Evolutionary conservation across 495 filamentous ascomycete species (phyloP).

Genomic region (Talaromyces liani): DNA sequence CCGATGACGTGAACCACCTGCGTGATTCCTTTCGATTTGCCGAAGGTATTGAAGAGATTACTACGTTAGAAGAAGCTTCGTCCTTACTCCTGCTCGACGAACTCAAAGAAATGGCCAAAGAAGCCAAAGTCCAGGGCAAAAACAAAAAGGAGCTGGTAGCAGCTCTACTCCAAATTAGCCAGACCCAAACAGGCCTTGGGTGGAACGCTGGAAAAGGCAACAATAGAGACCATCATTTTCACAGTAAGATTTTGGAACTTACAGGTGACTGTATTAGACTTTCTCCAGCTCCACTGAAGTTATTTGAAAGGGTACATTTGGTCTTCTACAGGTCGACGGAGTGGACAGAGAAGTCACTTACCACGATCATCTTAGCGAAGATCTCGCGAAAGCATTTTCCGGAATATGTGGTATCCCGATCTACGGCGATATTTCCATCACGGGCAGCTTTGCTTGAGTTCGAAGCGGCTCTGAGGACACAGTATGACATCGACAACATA

Average conservation of each 20-base stretch:
- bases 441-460: slow-evolving; percentile 75
- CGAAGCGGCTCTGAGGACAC: slow-evolving; percentile 75
- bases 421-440: slow-evolving; percentile 79
- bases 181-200: slow-evolving; percentile 62
- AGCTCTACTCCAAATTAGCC: slow-evolving; percentile 62
- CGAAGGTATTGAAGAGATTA: slow-evolving; percentile 66
- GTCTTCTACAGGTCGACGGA: slow-evolving; percentile 95
- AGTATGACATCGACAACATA: slow-evolving; percentile 74
- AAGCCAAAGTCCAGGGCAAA: slow-evolving; percentile 80
- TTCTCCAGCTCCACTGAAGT: slow-evolving; percentile 59
- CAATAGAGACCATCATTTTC: slow-evolving; percentile 53
- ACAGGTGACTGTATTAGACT: slow-evolving; percentile 83
- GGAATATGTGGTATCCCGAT: slow-evolving; percentile 81
- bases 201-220: slow-evolving; percentile 49
- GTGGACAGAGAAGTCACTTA: slow-evolving; percentile 95
- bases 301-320: slow-evolving; percentile 91
- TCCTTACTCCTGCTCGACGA: slow-evolving; percentile 77
- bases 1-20: slow-evolving; percentile 40
- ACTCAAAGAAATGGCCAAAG: slow-evolving; percentile 76
- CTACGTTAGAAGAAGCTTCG: slow-evolving; percentile 77
- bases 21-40: slow-evolving; percentile 63
- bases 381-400: slow-evolving; percentile 84
- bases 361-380: slow-evolving; percentile 87
- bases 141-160: slow-evolving; percentile 76
- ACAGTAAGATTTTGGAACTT: slow-evolving; percentile 68